Percentiles rank a stretch among this genome's conserved stretches.
phyloP scores from a whole-genome alignment of 2,329 filamentous ascomycete genomes.

The Colletotrichum melonis region DNA sequence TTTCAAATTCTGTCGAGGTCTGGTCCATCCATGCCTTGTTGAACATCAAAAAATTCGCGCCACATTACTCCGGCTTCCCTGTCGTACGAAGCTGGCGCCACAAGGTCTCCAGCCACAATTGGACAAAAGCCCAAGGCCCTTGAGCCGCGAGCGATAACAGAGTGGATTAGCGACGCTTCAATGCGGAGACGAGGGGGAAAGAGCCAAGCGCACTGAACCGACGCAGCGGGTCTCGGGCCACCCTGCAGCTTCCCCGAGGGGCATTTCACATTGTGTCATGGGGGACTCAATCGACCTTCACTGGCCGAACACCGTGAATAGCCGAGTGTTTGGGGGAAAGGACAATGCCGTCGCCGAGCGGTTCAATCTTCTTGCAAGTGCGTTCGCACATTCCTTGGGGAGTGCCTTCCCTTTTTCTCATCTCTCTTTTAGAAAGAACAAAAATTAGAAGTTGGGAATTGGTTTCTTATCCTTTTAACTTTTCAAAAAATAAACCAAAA shows the following conservation, averaged over 20 bases:
- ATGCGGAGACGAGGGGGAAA: conserved; percentile 18
- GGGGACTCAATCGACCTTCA: conserved; percentile 17
- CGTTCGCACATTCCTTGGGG: conserved; percentile 32
- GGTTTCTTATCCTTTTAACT: conserved; percentile 1
- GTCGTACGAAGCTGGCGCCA: conserved; percentile 18
- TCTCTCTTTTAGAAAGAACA: background rate
- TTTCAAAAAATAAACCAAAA: conserved; percentile 43
- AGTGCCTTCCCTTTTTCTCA: background rate
- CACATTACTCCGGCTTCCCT: conserved; percentile 9
- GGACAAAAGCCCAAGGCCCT: background rate
- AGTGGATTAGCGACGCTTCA: conserved; percentile 7
- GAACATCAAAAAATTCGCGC: conserved; percentile 19
- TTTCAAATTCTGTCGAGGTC: background rate
- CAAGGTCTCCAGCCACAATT: conserved; percentile 18
- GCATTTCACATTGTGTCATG: conserved; percentile 32
- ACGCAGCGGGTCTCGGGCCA: conserved; percentile 29
- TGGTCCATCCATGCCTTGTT: background rate
- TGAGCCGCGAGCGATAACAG: background rate
- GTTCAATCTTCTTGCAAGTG: conserved; percentile 1
- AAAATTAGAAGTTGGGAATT: background rate
- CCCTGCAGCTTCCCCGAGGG: conserved; percentile 16
- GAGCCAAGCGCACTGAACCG: background rate
- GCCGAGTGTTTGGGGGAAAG: conserved; percentile 31
- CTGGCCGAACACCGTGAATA: conserved; percentile 38
- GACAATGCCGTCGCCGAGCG: conserved; percentile 22